A percentile compares a stretch with the other conserved stretches of the same genome.
Evolutionary conservation across 73 alveolate species (phyloP).

Genomic region (Paramecium caudatum): DNA sequence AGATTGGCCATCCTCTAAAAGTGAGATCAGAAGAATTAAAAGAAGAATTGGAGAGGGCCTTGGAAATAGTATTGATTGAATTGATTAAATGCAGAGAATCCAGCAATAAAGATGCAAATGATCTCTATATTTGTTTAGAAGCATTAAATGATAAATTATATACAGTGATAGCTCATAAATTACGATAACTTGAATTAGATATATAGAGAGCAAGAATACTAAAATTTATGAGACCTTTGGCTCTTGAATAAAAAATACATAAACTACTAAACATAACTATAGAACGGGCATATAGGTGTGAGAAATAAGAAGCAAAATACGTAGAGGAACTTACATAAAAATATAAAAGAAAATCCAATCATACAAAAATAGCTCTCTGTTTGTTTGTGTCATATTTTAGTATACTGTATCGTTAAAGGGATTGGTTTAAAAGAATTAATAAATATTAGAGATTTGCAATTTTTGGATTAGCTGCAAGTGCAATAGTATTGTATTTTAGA

Average conservation of each 20-base stretch:
- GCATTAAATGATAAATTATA: conserved; percentile 35
- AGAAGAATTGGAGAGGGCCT: neutral
- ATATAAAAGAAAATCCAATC: neutral
- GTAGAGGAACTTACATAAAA: neutral
- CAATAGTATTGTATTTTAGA: neutral
- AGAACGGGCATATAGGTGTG: neutral
- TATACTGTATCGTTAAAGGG: neutral
- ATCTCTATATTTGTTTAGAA: neutral
- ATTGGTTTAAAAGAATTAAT: neutral
- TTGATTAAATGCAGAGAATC: neutral
- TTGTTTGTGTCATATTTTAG: neutral
- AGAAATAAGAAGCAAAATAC: neutral
- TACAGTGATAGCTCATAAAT: neutral
- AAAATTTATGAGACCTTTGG: neutral
- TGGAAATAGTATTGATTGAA: neutral
- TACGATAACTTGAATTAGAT: neutral
- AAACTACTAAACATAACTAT: neutral
- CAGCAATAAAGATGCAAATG: neutral
- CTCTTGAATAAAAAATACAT: neutral
- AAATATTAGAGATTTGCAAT: neutral
- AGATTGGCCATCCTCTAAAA: conserved; percentile 18
- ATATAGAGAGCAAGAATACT: neutral
- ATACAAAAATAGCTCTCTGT: neutral
- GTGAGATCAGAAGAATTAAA: neutral
- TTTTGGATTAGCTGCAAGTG: neutral